A percentile compares a stretch with the other conserved stretches of the same genome.
phyloP scores from a whole-genome alignment of 1,284 basidiomycete genomes.

The Fistulinella cinereoalba region DNA sequence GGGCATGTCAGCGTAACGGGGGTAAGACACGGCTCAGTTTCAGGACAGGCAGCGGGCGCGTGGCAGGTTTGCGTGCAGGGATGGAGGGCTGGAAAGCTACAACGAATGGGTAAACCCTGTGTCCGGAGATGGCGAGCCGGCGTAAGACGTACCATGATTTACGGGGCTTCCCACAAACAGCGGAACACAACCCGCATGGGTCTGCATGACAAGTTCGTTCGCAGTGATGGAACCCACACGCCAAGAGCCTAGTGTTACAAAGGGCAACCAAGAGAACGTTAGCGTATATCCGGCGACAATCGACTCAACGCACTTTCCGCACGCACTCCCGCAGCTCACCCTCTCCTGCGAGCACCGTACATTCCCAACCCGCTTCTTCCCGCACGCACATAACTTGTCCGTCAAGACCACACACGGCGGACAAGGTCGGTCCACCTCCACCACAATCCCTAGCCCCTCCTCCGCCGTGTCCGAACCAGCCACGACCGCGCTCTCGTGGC shows the following conservation, averaged over 20 bases:
- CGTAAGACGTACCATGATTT: constrained; percentile 65
- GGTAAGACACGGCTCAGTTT: constrained; percentile 71
- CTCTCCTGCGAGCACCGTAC: constrained; percentile 77
- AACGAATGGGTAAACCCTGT: background rate
- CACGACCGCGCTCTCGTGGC: constrained; percentile 55
- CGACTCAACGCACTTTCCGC: constrained; percentile 55
- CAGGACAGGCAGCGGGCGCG: constrained; percentile 79
- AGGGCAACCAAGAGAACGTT: background rate
- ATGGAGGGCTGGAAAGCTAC: constrained; percentile 58
- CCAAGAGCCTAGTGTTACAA: constrained; percentile 49
- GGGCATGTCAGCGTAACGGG: constrained; percentile 68
- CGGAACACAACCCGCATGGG: constrained; percentile 72
- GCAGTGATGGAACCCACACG: constrained; percentile 86
- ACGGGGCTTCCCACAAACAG: constrained; percentile 79
- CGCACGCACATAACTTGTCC: constrained; percentile 80
- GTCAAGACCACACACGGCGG: constrained; percentile 84
- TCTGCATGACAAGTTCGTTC: constrained; percentile 76
- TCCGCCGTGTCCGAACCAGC: constrained; percentile 26
- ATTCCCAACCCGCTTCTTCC: constrained; percentile 73
- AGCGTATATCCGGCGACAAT: background rate
- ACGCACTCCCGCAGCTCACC: constrained; percentile 78
- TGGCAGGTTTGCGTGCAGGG: constrained; percentile 79
- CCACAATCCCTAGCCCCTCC: constrained; percentile 14
- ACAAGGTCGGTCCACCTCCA: constrained; percentile 44
- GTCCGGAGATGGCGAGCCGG: background rate